Percentiles rank a stretch among this genome's conserved stretches.
These are phyloP conservation scores for Colletotrichum sp. DNA, from an alignment of 2,329 filamentous ascomycete species.

Conservation along the genomic window DNA sequence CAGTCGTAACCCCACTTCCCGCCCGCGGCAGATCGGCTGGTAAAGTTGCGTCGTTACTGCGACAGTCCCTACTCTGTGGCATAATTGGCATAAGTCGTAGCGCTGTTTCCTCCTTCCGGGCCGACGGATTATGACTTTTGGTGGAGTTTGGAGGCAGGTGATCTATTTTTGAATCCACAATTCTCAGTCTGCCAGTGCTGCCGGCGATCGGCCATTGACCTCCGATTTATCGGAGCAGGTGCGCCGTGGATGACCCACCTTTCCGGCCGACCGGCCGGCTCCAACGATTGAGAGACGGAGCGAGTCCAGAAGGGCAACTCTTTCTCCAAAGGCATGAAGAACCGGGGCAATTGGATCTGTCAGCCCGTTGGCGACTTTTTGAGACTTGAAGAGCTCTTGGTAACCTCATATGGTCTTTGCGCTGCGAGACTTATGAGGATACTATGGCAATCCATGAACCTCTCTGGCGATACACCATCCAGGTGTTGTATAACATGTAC, in stretches of 20 bases:
- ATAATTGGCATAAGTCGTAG: neutral
- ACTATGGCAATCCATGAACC: too few species aligned
- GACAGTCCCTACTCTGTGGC: neutral
- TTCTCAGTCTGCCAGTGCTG: neutral
- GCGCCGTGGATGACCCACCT: accelerated
- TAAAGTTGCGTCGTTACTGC: neutral
- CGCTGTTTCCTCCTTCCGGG: neutral
- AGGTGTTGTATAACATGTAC: too few species aligned
- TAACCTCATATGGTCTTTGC: too few species aligned
- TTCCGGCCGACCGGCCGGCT: neutral
- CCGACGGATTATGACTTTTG: neutral
- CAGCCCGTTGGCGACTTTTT: too few species aligned
- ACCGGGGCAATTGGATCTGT: too few species aligned
- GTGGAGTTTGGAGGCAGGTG: neutral
- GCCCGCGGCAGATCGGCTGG: neutral
- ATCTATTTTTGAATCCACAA: neutral
- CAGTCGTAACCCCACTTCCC: neutral
- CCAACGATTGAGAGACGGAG: neutral
- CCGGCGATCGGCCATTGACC: neutral
- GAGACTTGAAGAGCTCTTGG: too few species aligned
- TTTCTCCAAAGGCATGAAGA: too few species aligned
- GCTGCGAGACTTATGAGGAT: too few species aligned
- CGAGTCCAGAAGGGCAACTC: neutral
- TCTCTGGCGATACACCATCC: too few species aligned
- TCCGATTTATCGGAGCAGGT: neutral